Evolutionary conservation across 73 alveolate genomes (phyloP).

Genomic region (Loxodes magnus): DNA sequence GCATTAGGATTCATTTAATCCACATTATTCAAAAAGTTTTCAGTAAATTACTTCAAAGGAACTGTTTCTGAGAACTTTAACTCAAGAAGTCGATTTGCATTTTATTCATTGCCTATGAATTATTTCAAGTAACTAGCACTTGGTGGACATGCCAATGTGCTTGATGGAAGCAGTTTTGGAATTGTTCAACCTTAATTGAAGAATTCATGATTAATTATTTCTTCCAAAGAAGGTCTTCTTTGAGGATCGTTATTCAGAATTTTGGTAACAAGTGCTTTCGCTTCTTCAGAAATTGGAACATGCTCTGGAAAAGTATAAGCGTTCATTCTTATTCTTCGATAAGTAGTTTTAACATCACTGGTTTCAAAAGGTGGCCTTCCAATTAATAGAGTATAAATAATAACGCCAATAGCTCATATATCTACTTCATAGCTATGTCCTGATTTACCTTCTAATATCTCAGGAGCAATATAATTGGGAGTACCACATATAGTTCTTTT

Average conservation of each 20-base stretch:
- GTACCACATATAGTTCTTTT: conserved; percentile 52
- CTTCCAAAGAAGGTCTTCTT: conserved; percentile 39
- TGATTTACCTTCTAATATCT: conserved; percentile 14
- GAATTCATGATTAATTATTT: conserved; percentile 29
- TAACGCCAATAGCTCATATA: conserved; percentile 48
- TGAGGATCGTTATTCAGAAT: conserved; percentile 73
- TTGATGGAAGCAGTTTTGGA: conserved; percentile 87
- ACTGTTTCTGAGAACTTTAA: no score
- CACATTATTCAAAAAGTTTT: no score
- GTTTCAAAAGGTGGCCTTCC: conserved; percentile 59
- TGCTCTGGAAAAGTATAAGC: conserved; percentile 40
- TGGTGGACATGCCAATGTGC: conserved; percentile 92
- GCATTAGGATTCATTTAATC: no score
- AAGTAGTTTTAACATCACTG: conserved; percentile 22
- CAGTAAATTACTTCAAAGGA: no score
- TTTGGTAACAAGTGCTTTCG: conserved; percentile 65
- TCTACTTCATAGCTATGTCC: conserved; percentile 61
- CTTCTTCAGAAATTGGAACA: conserved; percentile 78
- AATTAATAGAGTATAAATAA: conserved; percentile 34
- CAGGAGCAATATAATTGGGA: conserved; percentile 53
- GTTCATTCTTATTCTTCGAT: conserved; percentile 22
- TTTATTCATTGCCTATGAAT: no score
- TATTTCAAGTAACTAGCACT: conserved; percentile 71
- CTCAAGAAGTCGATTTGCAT: no score
- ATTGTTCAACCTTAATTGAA: conserved; percentile 51